Evolutionary conservation across 257 asterid species (phyloP).

Genomic region (Fraxinus excelsior): DNA sequence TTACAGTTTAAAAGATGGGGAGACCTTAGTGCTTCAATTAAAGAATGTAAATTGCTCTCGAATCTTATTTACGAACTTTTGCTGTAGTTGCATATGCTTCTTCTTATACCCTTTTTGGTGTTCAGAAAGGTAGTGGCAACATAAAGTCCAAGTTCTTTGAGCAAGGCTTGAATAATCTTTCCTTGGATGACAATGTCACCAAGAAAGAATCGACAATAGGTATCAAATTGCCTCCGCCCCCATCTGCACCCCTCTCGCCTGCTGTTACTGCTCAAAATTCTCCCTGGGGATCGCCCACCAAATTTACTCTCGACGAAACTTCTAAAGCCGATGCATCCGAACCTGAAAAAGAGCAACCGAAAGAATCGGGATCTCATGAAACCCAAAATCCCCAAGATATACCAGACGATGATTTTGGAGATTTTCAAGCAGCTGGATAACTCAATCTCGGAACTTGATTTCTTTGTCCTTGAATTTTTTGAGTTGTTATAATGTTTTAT

Average conservation of each 20-base stretch:
- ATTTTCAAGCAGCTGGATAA: conserved; percentile 92
- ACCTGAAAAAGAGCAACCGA: conserved; percentile 28
- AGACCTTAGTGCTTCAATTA: conserved; percentile 82
- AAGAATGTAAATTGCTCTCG: conserved; percentile 54
- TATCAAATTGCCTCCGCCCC: conserved; percentile 75
- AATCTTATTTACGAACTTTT: not conserved
- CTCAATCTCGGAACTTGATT: conserved; percentile 11
- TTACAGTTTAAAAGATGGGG: conserved; percentile 96
- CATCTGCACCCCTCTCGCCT: conserved; percentile 68
- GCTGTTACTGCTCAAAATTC: conserved; percentile 42
- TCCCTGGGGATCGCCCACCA: conserved; percentile 41
- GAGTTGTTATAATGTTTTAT: conserved; percentile 24
- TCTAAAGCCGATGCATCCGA: conserved; percentile 31
- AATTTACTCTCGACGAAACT: conserved; percentile 38
- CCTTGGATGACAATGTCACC: conserved; percentile 59
- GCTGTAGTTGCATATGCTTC: conserved; percentile 14
- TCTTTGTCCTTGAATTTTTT: conserved; percentile 21
- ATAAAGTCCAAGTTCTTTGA: conserved; percentile 78
- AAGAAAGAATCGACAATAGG: conserved; percentile 45
- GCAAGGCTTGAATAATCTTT: conserved; percentile 73
- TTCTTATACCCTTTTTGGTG: conserved; percentile 8
- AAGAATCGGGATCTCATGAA: conserved; percentile 36
- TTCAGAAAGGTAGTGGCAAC: conserved; percentile 50
- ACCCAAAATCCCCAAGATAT: conserved; percentile 40
- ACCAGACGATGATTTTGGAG: conserved; percentile 92